phyloP scores from a whole-genome alignment of 2,329 filamentous ascomycete genomes.

The Falciphora oryzae region DNA sequence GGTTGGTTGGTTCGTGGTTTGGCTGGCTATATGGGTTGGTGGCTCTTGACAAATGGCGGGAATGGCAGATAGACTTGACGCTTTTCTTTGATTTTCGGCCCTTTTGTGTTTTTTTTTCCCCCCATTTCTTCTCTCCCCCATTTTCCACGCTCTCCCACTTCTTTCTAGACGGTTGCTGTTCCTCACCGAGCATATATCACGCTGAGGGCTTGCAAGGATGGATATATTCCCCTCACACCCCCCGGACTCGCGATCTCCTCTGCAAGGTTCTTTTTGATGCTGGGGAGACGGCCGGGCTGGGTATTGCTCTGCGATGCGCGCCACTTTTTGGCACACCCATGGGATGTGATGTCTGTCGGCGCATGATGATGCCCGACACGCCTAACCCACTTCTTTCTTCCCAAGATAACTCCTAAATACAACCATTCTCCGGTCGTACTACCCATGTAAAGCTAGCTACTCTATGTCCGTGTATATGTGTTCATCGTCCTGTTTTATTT shows the following conservation, averaged over 20 bases:
- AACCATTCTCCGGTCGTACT: background rate
- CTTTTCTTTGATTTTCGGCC: background rate
- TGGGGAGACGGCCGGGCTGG: too few species aligned
- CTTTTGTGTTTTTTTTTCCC: background rate
- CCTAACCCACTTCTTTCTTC: background rate
- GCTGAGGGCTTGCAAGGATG: background rate
- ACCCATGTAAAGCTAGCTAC: too few species aligned
- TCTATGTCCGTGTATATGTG: too few species aligned
- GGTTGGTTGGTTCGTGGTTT: background rate
- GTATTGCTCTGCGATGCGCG: background rate
- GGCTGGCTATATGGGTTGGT: background rate
- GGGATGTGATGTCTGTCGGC: background rate
- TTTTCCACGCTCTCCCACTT: background rate
- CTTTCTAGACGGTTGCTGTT: background rate
- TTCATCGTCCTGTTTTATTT: too few species aligned
- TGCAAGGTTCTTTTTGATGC: too few species aligned
- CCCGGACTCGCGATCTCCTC: background rate
- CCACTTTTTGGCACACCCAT: background rate
- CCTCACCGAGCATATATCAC: conserved; percentile 1
- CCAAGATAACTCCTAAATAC: background rate
- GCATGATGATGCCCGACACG: background rate
- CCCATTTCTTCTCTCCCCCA: background rate
- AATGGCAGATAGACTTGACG: background rate
- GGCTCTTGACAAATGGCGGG: background rate
- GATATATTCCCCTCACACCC: background rate